These are phyloP conservation scores for Cephalotrichum gorgonifer DNA, from an alignment of 2,329 filamentous ascomycete species.

Conservation along the genomic window DNA sequence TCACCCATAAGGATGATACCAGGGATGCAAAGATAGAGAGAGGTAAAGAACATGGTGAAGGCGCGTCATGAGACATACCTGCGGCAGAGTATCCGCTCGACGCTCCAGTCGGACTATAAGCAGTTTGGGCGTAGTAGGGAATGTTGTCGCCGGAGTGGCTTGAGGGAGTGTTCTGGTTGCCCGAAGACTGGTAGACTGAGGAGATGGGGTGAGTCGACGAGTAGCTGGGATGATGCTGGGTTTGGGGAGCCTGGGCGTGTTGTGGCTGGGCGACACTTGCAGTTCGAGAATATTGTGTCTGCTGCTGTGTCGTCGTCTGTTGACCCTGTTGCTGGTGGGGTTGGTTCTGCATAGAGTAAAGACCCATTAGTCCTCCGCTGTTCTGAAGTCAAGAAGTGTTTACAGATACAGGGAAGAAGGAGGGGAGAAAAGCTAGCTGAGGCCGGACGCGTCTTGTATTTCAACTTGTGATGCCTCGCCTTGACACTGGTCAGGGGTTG, in stretches of 20 bases:
- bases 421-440: slow-evolving; percentile 24
- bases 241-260: slow-evolving; percentile 41
- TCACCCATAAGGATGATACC: no score
- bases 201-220: slow-evolving; percentile 55
- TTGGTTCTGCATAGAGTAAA: slow-evolving; percentile 59
- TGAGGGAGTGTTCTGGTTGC: slow-evolving; percentile 49
- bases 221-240: slow-evolving; percentile 57
- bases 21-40: no score
- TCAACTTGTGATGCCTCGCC: slow-evolving; percentile 28
- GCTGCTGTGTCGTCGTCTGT: slow-evolving; percentile 38
- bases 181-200: slow-evolving; percentile 51
- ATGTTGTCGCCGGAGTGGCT: slow-evolving; percentile 55
- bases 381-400: slow-evolving; percentile 17
- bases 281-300: slow-evolving; percentile 55
- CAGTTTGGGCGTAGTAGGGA: slow-evolving; percentile 67
- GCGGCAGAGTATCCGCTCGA: slow-evolving; percentile 79
- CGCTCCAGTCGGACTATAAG: slow-evolving; percentile 74
- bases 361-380: slow-evolving; percentile 40
- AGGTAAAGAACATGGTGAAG: neutral
- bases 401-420: slow-evolving; percentile 15
- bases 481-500: slow-evolving; percentile 34
- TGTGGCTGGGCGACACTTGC: slow-evolving; percentile 66
- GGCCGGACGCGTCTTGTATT: slow-evolving; percentile 33
- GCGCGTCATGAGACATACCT: slow-evolving; percentile 49
- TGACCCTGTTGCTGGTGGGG: slow-evolving; percentile 57